Evolutionary conservation across 2,329 filamentous ascomycete genomes (phyloP), one percentile per base, ranked within the genome.

Genomic region (Ophiostoma sp.): DNA sequence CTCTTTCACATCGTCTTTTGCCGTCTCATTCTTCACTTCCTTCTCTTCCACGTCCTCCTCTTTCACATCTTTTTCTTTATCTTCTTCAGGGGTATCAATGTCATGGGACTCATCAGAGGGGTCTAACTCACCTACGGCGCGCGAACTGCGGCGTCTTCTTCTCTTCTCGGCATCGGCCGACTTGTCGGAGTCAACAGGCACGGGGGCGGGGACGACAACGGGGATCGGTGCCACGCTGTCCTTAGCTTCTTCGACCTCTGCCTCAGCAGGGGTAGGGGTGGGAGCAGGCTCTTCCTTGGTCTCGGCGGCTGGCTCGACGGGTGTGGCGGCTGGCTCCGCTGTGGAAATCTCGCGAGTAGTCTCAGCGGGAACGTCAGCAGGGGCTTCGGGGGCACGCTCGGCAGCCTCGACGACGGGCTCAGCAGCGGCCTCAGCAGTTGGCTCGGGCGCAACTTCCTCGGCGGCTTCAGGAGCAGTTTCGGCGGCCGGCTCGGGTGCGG

Each of bases 141-240:
- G 50, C 45, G 48, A 69, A 69, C 66, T 69, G 45, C 48, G 66
- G 28, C 45, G 28, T 69, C 66, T 69, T 69, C 66, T 69, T 48
- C 48, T 52, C n/a, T n/a, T 69, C 66, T 69, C 48, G 25, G 31
- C 28, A 31, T 69, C 66, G 28, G 25, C 45, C 15, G 45, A 36
- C 48, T 69, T 69, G 17, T 69, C 66, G n/a, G 63, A 9, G 17
- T 68, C 63, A 33, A 25, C 25, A 8, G 63, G 39, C 15, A 50
- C 6, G 7, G 63, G 63, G 6, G 63, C 3, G 6, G 63, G 63
- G 22, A 68, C 63, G 15, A 68, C 63, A 45, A 68, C 39, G 63
- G 42, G 66, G n/a, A 52, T 69, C 11, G 66, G 66, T n/a, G 66
- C 19, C 17, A 55, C 66, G 28, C 25, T 52, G 45, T 55, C 48